A percentile compares a stretch with the other conserved stretches of the same genome.
Conservation (phyloP, 768 basidiomycete species). For the Tephrocybe sp. region DNA sequence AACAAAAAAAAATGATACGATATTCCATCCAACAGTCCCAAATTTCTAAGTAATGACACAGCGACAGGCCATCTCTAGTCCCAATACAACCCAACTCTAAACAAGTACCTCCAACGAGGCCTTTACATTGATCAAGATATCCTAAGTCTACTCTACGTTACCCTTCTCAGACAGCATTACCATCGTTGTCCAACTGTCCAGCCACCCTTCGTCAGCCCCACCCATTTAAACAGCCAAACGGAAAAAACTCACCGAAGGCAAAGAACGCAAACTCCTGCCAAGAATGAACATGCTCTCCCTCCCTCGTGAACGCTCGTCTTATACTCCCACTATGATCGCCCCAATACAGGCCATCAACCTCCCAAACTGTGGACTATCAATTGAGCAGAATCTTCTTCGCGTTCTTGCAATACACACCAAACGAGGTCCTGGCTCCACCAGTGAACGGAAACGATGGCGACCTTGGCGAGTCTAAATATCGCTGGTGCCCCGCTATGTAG, state of each 20-base stretch:
- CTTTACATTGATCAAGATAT: conserved; percentile 77
- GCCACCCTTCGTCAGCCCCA: too few relatives aligned
- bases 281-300: conserved; percentile 76
- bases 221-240: too few relatives aligned
- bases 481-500: conserved; percentile 84
- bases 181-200: too few relatives aligned
- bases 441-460: conserved; percentile 92
- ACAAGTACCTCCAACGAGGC: conserved; percentile 91
- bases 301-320: conserved; percentile 80
- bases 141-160: conserved; percentile 87
- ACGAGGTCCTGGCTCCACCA: conserved; percentile 82
- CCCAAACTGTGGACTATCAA: conserved; percentile 88
- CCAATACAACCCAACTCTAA: conserved; percentile 88
- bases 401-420: conserved; percentile 96
- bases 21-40: too few relatives aligned
- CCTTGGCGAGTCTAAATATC: conserved; percentile 97
- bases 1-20: too few relatives aligned
- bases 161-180: conserved; percentile 89
- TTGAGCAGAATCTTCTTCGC: conserved; percentile 89
- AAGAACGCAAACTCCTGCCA: conserved; percentile 95
- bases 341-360: conserved; percentile 90
- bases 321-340: conserved; percentile 98
- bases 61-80: conserved; percentile 15
- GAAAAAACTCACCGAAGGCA: conserved; percentile 94
- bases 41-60: too few relatives aligned